Evolutionary conservation across 2,329 filamentous ascomycete species (phyloP), one percentile per base, ranked within the genome.

Genomic region (Leptographium procerum): DNA sequence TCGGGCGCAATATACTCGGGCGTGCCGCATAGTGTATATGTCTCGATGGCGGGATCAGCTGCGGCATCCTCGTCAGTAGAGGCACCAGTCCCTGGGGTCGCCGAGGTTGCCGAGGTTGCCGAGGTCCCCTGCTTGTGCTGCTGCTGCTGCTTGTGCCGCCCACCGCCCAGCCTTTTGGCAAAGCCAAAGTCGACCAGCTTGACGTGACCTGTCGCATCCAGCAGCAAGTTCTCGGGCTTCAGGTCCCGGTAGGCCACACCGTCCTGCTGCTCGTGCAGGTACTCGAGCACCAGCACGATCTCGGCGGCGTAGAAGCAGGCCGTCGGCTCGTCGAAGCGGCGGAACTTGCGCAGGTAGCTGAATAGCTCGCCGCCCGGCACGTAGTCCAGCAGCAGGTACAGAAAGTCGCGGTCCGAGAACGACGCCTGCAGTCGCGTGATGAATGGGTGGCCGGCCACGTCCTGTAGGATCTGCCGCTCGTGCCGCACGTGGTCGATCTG

Each of bases 161-260:
- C 73, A 63, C 76, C 74, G 43, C 87, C 86, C 28, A 92, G 77
- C 62, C 87, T 83, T 76, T 92, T 92, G 51, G 88, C 88, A 68
- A 92, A 92, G 13, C 88, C 88, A 74, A 92, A 92, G 70, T 92
- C 88, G 5, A 92, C 88, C 54, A 92, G 77, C 71, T 89, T 90
- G 65, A 92, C 83, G 71, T 92, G 88, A 3, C 88, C 88, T 34
- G 89, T 80, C 52, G 79, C 82, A 68, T 92, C 88, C 29, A 92
- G 80, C 56, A 92, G 75, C 43, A 92, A 81, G 69, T 94, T 92
- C 71, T 92, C 88, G 1, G 88, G 88, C 70, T 92, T 92, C 64
- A 92, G 73, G 66, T 92, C 88, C 56, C 88, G 83, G 69, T 91
- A 92, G 52, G 89, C 89, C 34, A 94, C 81, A 51, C 82, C 86